Conservation (phyloP, 331 rosid species). For the Quercus phellos region DNA sequence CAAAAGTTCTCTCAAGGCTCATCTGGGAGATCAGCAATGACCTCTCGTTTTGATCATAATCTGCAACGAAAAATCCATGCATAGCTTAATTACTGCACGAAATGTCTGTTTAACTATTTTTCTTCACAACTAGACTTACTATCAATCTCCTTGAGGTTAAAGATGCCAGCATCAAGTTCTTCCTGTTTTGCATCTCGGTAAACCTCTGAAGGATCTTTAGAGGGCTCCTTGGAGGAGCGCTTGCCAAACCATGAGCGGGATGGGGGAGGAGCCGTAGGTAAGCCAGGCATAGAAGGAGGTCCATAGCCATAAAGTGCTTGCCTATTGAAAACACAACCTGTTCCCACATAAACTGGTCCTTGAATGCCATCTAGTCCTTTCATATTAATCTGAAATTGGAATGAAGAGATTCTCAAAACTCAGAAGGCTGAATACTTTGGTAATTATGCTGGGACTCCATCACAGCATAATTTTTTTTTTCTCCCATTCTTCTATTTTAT, state of each 20-base stretch:
- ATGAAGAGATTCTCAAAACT: conserved; percentile 13
- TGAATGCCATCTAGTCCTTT: conserved; percentile 98
- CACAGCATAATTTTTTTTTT: not conserved
- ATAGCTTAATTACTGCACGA: not conserved
- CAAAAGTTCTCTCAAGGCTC: conserved; percentile 97
- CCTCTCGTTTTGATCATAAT: conserved; percentile 86
- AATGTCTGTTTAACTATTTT: conserved; percentile 14
- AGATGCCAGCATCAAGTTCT: conserved; percentile 95
- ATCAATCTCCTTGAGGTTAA: conserved; percentile 83
- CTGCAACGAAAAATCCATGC: conserved; percentile 38
- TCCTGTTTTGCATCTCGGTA: conserved; percentile 77
- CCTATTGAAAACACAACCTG: conserved; percentile 88
- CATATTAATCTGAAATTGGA: conserved; percentile 80
- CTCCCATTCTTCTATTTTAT: not conserved
- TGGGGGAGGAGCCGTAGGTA: conserved; percentile 52
- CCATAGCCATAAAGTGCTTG: conserved; percentile 98
- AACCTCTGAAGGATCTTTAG: conserved; percentile 67
- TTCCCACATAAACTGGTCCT: conserved; percentile 97
- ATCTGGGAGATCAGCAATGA: conserved; percentile 93
- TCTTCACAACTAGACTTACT: conserved; percentile 42
- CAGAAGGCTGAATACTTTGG: not conserved
- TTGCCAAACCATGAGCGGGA: conserved; percentile 62
- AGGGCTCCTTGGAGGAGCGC: conserved; percentile 69
- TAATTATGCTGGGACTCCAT: not conserved
- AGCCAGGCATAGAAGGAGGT: conserved; percentile 78